Evolutionary conservation across 352 stramenopile genomes (phyloP).

Genomic region (Globisporangium cederbergense): DNA sequence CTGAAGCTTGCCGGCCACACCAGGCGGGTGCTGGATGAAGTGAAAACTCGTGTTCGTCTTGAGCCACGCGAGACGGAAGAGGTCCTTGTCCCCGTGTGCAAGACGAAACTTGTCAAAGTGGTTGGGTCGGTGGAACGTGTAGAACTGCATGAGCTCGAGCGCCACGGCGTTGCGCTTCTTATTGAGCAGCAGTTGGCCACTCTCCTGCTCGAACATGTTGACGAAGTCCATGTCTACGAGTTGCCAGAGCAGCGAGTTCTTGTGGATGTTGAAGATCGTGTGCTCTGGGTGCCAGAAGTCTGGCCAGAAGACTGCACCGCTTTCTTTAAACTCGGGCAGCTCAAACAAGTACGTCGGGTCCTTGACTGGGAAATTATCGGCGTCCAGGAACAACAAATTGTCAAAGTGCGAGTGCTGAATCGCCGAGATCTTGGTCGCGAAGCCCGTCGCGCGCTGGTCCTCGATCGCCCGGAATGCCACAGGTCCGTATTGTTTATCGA

Average conservation of each 20-base stretch:
- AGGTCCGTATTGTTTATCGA: constrained; percentile 34
- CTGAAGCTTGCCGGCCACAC: constrained; percentile 30
- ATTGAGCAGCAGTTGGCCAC: constrained; percentile 55
- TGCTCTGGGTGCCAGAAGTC: constrained; percentile 69
- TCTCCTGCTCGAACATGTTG: constrained; percentile 77
- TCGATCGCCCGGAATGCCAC: constrained; percentile 49
- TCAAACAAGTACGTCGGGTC: constrained; percentile 68
- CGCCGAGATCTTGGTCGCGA: constrained; percentile 60
- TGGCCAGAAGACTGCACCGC: constrained; percentile 65
- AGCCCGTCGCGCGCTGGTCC: constrained; percentile 35
- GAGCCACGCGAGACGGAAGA: constrained; percentile 58
- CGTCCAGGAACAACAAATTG: constrained; percentile 63
- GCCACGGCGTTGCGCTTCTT: constrained; percentile 27
- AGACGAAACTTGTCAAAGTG: constrained; percentile 41
- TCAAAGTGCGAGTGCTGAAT: constrained; percentile 57
- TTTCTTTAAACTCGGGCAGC: constrained; percentile 30
- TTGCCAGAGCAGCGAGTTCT: constrained; percentile 47
- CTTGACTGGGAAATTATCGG: constrained; percentile 54
- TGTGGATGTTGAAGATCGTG: constrained; percentile 66
- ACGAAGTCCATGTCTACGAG: constrained; percentile 47
- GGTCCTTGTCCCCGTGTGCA: constrained; percentile 49
- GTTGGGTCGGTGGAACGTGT: constrained; percentile 44
- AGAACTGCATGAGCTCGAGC: constrained; percentile 35
- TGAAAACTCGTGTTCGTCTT: constrained; percentile 44
- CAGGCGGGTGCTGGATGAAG: constrained; percentile 46